Conservation (phyloP, 352 stramenopile species). For the Phytophthora kernoviae region DNA sequence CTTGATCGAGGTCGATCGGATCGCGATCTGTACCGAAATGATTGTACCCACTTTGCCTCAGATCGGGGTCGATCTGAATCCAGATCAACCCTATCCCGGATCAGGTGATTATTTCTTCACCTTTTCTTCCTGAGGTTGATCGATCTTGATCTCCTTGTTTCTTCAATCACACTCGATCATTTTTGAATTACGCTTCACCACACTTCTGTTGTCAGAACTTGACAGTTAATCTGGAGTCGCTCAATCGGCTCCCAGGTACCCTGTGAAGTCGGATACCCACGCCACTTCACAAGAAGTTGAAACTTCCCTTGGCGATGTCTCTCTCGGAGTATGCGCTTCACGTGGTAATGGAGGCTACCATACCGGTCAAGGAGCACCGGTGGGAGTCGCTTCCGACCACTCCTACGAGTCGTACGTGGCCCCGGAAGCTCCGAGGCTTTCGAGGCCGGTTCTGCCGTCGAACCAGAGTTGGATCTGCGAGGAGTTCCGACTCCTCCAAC, state of each 20-base stretch:
- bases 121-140: too few relatives aligned
- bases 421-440: background rate
- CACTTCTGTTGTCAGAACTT: constrained; percentile 1
- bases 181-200: too few relatives aligned
- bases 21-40: too few relatives aligned
- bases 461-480: background rate
- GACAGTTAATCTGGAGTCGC: constrained; percentile 1
- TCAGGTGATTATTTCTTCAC: too few relatives aligned
- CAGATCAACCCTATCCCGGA: too few relatives aligned
- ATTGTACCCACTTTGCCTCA: too few relatives aligned
- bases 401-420: background rate
- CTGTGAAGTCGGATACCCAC: background rate
- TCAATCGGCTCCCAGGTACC: constrained; percentile 3
- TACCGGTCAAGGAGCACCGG: background rate
- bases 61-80: too few relatives aligned
- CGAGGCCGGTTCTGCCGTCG: background rate
- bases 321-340: background rate
- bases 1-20: too few relatives aligned
- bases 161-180: too few relatives aligned
- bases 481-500: background rate
- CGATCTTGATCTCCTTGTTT: too few relatives aligned
- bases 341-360: background rate
- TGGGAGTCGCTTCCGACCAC: background rate
- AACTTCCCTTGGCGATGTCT: background rate
- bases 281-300: background rate